Evolutionary conservation across 108 stramenopile species (phyloP).

Genomic region (Mediolabrus comicus): DNA sequence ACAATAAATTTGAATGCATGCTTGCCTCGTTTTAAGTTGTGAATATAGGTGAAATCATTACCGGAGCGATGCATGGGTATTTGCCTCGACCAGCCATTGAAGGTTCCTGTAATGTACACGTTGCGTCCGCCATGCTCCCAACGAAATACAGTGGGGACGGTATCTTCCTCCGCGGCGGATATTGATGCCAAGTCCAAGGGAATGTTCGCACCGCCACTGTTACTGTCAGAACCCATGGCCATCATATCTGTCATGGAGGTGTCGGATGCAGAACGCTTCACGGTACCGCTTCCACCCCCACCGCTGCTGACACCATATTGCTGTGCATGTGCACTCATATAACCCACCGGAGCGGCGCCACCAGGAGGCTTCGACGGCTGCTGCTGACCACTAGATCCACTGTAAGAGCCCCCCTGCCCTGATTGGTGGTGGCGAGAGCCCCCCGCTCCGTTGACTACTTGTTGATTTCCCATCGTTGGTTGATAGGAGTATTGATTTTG

Average conservation of each 20-base stretch:
- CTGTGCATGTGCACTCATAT: conserved; percentile 19
- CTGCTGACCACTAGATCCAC: neutral
- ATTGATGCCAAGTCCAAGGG: conserved; percentile 35
- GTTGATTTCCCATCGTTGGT: conserved; percentile 42
- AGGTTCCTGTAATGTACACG: conserved; percentile 98
- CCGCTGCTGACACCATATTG: conserved; percentile 10
- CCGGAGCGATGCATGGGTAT: conserved; percentile 99
- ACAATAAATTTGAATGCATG: conserved; percentile 99
- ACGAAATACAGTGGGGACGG: conserved; percentile 96
- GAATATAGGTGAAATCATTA: conserved; percentile 99
- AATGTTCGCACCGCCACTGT: neutral
- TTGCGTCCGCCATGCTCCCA: conserved; percentile 99
- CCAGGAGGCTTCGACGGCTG: conserved; percentile 12
- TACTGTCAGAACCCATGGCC: neutral
- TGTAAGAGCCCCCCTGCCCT: neutral
- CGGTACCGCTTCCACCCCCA: neutral
- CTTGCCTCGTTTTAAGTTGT: conserved; percentile 93
- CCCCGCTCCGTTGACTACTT: conserved; percentile 14
- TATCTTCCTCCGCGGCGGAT: conserved; percentile 74
- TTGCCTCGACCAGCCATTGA: conserved; percentile 97
- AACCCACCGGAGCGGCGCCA: conserved; percentile 28
- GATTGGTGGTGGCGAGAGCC: conserved; percentile 13
- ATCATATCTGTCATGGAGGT: conserved; percentile 39
- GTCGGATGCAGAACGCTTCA: conserved; percentile 30
- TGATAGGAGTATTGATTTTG: too few species aligned